Conservation (phyloP, 1,139 yeast genomes). For the Suhomyces yuchorum region DNA sequence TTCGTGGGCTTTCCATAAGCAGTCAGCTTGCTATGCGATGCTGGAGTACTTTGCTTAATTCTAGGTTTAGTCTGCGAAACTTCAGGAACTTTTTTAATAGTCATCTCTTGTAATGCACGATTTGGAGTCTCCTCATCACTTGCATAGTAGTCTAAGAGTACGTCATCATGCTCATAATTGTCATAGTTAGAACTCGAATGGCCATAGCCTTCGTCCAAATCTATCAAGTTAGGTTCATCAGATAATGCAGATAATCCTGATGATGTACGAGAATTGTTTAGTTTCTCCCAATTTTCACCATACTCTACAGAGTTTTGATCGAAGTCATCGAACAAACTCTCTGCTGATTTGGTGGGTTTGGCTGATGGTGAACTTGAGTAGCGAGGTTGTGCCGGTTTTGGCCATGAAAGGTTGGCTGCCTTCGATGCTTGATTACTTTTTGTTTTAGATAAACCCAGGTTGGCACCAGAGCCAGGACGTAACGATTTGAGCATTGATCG, state of each 20-base stretch:
- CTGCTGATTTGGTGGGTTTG: conserved; percentile 22
- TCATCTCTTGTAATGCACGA: conserved; percentile 22
- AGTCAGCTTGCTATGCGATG: background rate
- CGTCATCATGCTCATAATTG: conserved; percentile 14
- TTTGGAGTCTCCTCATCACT: conserved; percentile 8
- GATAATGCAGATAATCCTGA: conserved; percentile 14
- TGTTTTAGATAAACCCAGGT: conserved; percentile 18
- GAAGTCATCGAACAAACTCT: conserved; percentile 45
- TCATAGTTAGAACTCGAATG: background rate
- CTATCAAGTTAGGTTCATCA: conserved; percentile 34
- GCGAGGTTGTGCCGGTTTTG: conserved; percentile 21
- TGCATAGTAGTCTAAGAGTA: conserved; percentile 16
- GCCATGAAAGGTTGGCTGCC: conserved; percentile 54
- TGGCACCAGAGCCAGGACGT: conserved; percentile 24
- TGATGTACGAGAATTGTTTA: conserved; percentile 16
- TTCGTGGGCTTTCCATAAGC: background rate
- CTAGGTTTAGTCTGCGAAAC: conserved; percentile 21
- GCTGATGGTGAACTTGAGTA: conserved; percentile 17
- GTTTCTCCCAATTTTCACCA: conserved; percentile 33
- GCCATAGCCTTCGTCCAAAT: conserved; percentile 33
- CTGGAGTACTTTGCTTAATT: conserved; percentile 5
- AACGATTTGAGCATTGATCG: conserved; percentile 42
- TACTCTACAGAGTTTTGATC: conserved; percentile 39
- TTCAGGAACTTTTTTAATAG: conserved; percentile 22
- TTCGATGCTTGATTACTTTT: conserved; percentile 30